Evolutionary conservation across 805 yeast genomes (phyloP).

Genomic region (Priceomyces castillae): DNA sequence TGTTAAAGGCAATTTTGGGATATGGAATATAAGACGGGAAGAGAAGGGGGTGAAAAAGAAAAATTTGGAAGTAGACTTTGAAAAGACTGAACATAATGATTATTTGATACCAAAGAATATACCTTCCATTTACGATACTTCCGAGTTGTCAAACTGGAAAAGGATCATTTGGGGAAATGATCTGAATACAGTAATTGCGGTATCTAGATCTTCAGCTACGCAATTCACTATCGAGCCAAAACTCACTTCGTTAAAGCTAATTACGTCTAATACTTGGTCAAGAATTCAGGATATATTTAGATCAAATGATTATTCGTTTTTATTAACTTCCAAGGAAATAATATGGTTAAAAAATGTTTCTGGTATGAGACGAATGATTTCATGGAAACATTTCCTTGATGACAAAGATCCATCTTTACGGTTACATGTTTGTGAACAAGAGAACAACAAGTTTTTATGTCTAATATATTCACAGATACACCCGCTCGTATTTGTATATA

Average conservation of each 20-base stretch:
- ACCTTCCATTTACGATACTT: conserved; percentile 35
- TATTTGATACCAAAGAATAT: neutral
- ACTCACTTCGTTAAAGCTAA: conserved; percentile 26
- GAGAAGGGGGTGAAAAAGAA: conserved; percentile 3
- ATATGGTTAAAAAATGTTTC: conserved; percentile 42
- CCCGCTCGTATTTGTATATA: conserved; percentile 30
- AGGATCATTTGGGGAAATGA: conserved; percentile 45
- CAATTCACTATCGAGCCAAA: conserved; percentile 19
- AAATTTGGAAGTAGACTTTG: neutral
- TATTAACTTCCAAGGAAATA: conserved; percentile 67
- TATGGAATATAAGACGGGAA: conserved; percentile 26
- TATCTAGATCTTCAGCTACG: conserved; percentile 44
- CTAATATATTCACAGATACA: conserved; percentile 25
- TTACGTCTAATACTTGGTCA: conserved; percentile 56
- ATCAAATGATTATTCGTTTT: conserved; percentile 35
- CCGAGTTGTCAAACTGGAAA: conserved; percentile 57
- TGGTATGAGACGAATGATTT: conserved; percentile 46
- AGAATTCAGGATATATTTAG: conserved; percentile 43
- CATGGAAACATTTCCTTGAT: conserved; percentile 72
- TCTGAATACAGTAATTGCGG: conserved; percentile 24
- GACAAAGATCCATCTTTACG: conserved; percentile 53
- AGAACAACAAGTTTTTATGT: conserved; percentile 20
- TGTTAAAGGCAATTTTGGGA: conserved; percentile 49
- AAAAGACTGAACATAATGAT: neutral
- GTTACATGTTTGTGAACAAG: conserved; percentile 29